Conservation (phyloP, 1,284 basidiomycete species). For the Boletus mariae region DNA sequence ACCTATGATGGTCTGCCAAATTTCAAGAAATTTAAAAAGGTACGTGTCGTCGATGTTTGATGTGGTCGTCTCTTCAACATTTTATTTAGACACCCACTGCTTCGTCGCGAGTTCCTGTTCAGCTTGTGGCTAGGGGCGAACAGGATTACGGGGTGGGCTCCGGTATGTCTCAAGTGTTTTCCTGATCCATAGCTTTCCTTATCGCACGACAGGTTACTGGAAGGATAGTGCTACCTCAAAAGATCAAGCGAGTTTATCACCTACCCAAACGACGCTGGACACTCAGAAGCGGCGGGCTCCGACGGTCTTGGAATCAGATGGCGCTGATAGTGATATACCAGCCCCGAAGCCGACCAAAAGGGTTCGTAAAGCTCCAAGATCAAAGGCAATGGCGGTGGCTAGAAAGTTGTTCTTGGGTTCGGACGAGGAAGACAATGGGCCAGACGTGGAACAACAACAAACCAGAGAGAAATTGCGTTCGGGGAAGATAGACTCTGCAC, state of each 20-base stretch:
- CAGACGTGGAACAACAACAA: neutral
- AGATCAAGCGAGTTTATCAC: slow-evolving; percentile 12
- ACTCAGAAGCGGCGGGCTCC: slow-evolving; percentile 23
- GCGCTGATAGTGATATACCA: slow-evolving; percentile 18
- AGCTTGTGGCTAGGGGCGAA: slow-evolving; percentile 50
- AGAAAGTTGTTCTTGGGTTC: slow-evolving; percentile 41
- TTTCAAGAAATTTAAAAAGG: slow-evolving; percentile 88
- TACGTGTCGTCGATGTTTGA: slow-evolving; percentile 28
- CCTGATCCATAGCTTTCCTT: neutral
- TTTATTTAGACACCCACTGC: slow-evolving; percentile 29
- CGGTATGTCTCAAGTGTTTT: slow-evolving; percentile 35
- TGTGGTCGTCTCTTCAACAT: neutral
- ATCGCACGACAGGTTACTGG: slow-evolving; percentile 47
- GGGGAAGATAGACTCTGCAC: neutral
- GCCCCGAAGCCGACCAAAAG: slow-evolving; percentile 10
- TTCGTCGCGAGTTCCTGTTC: slow-evolving; percentile 40
- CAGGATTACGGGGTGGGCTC: slow-evolving; percentile 56
- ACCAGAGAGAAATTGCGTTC: neutral
- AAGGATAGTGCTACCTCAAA: slow-evolving; percentile 32
- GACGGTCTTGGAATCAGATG: slow-evolving; percentile 31
- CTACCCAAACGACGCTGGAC: slow-evolving; percentile 15
- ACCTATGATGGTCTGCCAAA: slow-evolving; percentile 63
- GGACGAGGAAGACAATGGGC: slow-evolving; percentile 31
- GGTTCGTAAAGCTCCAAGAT: slow-evolving; percentile 6
- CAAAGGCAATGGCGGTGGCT: slow-evolving; percentile 7